Evolutionary conservation across 352 stramenopile species (phyloP).

Genomic region (Peronospora destructor): DNA sequence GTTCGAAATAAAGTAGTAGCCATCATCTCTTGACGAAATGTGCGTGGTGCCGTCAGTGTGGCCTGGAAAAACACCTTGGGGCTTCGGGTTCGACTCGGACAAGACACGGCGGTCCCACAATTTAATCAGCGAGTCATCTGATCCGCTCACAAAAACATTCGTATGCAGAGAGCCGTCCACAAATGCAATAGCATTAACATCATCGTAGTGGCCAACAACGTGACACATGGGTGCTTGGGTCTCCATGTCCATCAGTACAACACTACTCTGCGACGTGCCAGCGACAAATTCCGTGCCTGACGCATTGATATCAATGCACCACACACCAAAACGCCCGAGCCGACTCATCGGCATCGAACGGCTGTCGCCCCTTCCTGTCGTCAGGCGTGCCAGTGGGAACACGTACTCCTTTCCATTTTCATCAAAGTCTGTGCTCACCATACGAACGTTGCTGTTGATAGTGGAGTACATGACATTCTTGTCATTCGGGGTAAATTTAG

Average conservation of each 20-base stretch:
- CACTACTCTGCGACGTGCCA: slow-evolving; percentile 61
- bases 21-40: slow-evolving; percentile 76
- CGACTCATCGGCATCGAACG: slow-evolving; percentile 17
- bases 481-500: slow-evolving; percentile 75
- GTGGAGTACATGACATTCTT: slow-evolving; percentile 68
- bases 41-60: slow-evolving; percentile 80
- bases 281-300: slow-evolving; percentile 77
- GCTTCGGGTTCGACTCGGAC: slow-evolving; percentile 59
- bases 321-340: slow-evolving; percentile 65
- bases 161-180: slow-evolving; percentile 72
- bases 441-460: slow-evolving; percentile 78
- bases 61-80: slow-evolving; percentile 73
- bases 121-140: slow-evolving; percentile 80
- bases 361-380: slow-evolving; percentile 16
- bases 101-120: slow-evolving; percentile 80
- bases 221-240: slow-evolving; percentile 61
- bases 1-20: slow-evolving; percentile 58
- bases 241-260: slow-evolving; percentile 79
- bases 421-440: slow-evolving; percentile 62
- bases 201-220: slow-evolving; percentile 60
- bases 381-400: slow-evolving; percentile 34
- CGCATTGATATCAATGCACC: slow-evolving; percentile 71
- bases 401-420: slow-evolving; percentile 43
- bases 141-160: slow-evolving; percentile 83
- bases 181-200: slow-evolving; percentile 83